phyloP scores from a whole-genome alignment of 345 rosid species.

The Acer yangbiense region DNA sequence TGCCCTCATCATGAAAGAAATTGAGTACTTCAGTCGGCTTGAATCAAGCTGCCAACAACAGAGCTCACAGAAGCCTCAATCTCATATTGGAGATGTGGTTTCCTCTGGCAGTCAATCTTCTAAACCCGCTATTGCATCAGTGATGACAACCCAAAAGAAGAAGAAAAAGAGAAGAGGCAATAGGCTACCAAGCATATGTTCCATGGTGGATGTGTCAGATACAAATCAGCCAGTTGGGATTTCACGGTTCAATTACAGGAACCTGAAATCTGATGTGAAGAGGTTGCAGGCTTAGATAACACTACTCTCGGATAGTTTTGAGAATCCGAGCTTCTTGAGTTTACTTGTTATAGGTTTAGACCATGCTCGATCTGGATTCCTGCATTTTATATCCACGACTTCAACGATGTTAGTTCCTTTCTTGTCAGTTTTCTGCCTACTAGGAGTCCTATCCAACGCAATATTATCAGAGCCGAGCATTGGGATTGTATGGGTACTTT shows the following conservation, averaged over 20 bases:
- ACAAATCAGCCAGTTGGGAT: conserved; percentile 35
- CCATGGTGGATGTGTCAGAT: conserved; percentile 59
- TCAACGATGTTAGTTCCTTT: conserved; percentile 70
- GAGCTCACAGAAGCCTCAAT: conserved; percentile 35
- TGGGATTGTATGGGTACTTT: conserved; percentile 54
- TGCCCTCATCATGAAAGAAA: conserved; percentile 58
- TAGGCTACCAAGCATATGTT: conserved; percentile 57
- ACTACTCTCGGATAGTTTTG: conserved; percentile 84
- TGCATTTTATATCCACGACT: conserved; percentile 85
- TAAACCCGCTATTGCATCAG: conserved; percentile 30
- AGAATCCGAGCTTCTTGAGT: conserved; percentile 94
- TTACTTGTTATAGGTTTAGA: conserved; percentile 66
- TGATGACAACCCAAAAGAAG: conserved; percentile 40
- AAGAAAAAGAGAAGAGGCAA: conserved; percentile 52
- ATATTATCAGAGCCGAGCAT: conserved; percentile 63
- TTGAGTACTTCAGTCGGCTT: conserved; percentile 49
- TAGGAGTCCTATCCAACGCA: conserved; percentile 62
- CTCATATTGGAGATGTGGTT: conserved; percentile 19
- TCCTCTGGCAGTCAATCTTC: conserved; percentile 30
- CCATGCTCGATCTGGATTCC: conserved; percentile 81
- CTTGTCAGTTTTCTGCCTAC: conserved; percentile 54
- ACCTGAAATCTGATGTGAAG: conserved; percentile 56
- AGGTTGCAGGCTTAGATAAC: conserved; percentile 52
- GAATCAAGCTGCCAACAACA: conserved; percentile 34
- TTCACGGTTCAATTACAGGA: conserved; percentile 50